These are phyloP conservation scores for Aegilops speltoides DNA, from an alignment of 176 grass and related monocot genomes.

Conservation along the genomic window DNA sequence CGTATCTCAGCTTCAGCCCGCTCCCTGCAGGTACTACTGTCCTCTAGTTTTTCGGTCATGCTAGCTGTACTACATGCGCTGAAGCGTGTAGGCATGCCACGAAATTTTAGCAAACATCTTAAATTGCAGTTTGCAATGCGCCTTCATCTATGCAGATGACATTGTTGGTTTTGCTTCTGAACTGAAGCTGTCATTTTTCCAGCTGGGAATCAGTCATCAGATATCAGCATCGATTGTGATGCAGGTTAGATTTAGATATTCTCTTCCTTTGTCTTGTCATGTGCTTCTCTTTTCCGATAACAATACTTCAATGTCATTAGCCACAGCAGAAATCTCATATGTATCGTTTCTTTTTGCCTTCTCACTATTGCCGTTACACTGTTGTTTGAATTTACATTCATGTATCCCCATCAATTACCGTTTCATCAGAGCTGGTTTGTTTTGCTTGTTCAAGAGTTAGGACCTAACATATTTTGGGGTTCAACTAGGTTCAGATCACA, in stretches of 20 bases:
- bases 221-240: constrained; percentile 96
- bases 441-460: not conserved
- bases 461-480: not conserved
- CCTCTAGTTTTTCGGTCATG: not conserved
- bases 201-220: constrained; percentile 94
- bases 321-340: not conserved
- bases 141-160: constrained; percentile 57
- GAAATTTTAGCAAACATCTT: not conserved
- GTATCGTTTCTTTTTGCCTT: not conserved
- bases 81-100: not conserved
- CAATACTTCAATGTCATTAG: not conserved
- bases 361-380: not conserved
- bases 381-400: not conserved
- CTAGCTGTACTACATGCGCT: not conserved
- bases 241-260: constrained; percentile 64
- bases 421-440: not conserved
- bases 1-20: constrained; percentile 85
- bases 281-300: not conserved
- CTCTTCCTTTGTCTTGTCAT: not conserved
- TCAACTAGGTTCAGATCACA: not conserved
- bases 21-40: constrained; percentile 61
- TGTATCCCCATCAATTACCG: not conserved
- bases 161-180: constrained; percentile 77
- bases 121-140: not conserved
- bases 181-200: constrained; percentile 92